phyloP scores from a whole-genome alignment of 441 rosid species.

The Heliophila coronopifolia region DNA sequence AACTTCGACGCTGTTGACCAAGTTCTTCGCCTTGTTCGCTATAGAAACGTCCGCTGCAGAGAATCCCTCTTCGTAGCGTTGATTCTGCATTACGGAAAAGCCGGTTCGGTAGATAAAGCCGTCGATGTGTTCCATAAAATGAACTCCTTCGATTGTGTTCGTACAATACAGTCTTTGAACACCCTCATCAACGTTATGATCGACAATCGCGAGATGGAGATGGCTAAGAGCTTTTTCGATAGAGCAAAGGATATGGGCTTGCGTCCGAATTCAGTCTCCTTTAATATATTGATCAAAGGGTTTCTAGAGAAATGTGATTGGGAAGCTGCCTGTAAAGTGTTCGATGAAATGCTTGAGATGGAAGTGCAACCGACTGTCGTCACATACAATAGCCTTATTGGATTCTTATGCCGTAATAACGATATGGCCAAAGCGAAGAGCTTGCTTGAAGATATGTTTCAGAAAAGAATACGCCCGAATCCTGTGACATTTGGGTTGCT shows the following conservation, averaged over 20 bases:
- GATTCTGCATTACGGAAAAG: slow-evolving; percentile 69
- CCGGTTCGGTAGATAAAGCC: slow-evolving; percentile 45
- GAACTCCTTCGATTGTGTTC: slow-evolving; percentile 49
- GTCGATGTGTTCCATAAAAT: slow-evolving; percentile 43
- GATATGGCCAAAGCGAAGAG: slow-evolving; percentile 47
- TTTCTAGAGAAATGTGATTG: slow-evolving; percentile 39
- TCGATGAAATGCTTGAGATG: slow-evolving; percentile 82
- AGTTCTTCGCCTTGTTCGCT: slow-evolving; percentile 37
- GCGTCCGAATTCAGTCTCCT: slow-evolving; percentile 58
- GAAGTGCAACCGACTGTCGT: slow-evolving; percentile 58
- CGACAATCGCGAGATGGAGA: slow-evolving; percentile 41
- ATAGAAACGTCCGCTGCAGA: slow-evolving; percentile 42
- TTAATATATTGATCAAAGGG: slow-evolving; percentile 69
- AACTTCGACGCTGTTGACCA: slow-evolving; percentile 52
- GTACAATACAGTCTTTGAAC: slow-evolving; percentile 57
- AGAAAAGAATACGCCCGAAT: slow-evolving; percentile 52
- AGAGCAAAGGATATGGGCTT: slow-evolving; percentile 41
- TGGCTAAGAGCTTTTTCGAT: slow-evolving; percentile 46
- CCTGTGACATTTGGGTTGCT: slow-evolving; percentile 65
- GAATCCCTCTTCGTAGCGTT: slow-evolving; percentile 62
- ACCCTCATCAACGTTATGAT: slow-evolving; percentile 56
- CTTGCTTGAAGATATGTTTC: slow-evolving; percentile 52
- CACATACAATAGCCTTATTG: slow-evolving; percentile 65
- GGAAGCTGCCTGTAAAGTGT: slow-evolving; percentile 47
- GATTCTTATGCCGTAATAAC: slow-evolving; percentile 51